Evolutionary conservation across 2,329 filamentous ascomycete species (phyloP), one percentile per base, ranked within the genome.

Genomic region (Cyphellophora attinorum): DNA sequence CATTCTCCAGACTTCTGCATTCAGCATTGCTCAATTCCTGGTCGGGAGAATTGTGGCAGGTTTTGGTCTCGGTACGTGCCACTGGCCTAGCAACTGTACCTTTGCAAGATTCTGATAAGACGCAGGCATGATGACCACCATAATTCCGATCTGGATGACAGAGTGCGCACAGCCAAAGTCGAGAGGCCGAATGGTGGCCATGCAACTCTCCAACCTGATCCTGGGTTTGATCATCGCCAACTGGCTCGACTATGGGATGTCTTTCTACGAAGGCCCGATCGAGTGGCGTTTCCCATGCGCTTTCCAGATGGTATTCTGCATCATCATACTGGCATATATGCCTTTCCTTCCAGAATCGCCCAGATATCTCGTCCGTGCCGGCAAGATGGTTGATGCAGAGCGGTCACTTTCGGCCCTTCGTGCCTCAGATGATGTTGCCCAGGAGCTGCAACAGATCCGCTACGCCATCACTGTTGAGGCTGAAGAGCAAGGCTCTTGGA

Each of bases 261-360:
- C 66, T 5, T 72, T 69, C 50, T 51, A 68, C 12, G 67, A 67
- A 34, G 61, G 40, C 32, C 56, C 58, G 11, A 54, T 65, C 12
- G 54, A 64, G n/a, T 74, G 70, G 69, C 59, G 70, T 31, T 70
- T 74, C 40, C 70, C 71, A 1, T 63, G 74, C 33, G 67, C 64
- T 5, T 70, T 75, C 51, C 72, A 76, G 51, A 72, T 74, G 41
- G 43, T 72, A 18, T 68, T 75, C 33, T 69, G 70, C 1, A 38
- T 69, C 3, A 58, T 73, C 19, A 70, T 73, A 15, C 54, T 69
- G 27, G 49, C 38, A 12, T 53, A 57, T 31, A 66, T 68, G 55
- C 55, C 52, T 21, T 59, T 51, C 39, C 44, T 67, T 11, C 64
- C 63, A 0, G 63, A 67, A 41, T 64, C 61, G 0, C 63, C 62